phyloP scores from a whole-genome alignment of 495 filamentous ascomycete genomes.

The Penicillium cataractarum region DNA sequence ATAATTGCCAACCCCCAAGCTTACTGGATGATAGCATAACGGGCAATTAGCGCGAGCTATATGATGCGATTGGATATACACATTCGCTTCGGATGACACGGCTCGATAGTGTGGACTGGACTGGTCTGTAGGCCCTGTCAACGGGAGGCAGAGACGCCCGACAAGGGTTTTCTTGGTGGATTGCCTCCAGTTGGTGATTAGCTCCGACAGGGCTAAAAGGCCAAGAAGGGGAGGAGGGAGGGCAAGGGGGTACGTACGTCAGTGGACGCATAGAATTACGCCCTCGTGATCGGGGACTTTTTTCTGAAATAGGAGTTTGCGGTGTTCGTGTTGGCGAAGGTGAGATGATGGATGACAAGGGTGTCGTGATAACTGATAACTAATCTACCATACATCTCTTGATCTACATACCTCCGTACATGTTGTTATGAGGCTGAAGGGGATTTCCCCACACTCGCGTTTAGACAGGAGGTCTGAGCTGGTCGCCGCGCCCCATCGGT shows the following conservation, averaged over 20 bases:
- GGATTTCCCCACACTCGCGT: conserved; percentile 16
- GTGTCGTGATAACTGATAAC: neutral
- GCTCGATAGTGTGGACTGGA: neutral
- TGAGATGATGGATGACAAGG: neutral
- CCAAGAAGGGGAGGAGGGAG: neutral
- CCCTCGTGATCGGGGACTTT: neutral
- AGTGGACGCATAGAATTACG: neutral
- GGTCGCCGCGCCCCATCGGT: neutral
- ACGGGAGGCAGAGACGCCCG: neutral
- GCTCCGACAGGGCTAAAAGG: neutral
- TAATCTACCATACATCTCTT: too few relatives aligned
- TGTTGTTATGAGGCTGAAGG: conserved; percentile 14
- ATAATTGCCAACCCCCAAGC: neutral
- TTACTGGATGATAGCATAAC: neutral
- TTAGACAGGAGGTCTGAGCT: conserved; percentile 8
- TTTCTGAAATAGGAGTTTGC: neutral
- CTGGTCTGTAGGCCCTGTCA: neutral
- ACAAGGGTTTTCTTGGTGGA: neutral
- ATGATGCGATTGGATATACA: neutral
- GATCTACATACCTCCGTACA: neutral
- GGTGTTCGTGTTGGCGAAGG: neutral
- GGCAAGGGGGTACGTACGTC: neutral
- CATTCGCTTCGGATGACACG: conserved; percentile 10
- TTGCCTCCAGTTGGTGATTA: neutral
- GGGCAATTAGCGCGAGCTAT: neutral